A percentile compares a stretch with the other conserved stretches of the same genome.
Evolutionary conservation across 1,284 basidiomycete species (phyloP).

Genomic region (Naganishia albida): DNA sequence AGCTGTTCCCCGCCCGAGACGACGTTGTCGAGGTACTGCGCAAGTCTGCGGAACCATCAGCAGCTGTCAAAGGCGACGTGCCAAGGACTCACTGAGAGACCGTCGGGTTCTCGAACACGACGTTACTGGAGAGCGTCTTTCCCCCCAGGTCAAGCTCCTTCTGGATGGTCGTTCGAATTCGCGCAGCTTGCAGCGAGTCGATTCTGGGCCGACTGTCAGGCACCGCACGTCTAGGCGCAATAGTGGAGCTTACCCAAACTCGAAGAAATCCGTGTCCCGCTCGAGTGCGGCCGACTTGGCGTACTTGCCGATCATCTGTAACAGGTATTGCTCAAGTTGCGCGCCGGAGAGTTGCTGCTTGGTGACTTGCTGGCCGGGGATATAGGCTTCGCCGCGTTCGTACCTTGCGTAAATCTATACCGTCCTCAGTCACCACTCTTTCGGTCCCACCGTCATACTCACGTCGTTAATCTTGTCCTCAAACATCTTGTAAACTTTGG

Average conservation of each 20-base stretch:
- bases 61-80: neutral
- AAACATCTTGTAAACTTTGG: slow-evolving; percentile 57
- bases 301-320: slow-evolving; percentile 9
- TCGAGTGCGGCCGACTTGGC: slow-evolving; percentile 7
- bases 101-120: slow-evolving; percentile 52
- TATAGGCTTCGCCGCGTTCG: slow-evolving; percentile 26
- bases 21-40: slow-evolving; percentile 18
- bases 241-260: slow-evolving; percentile 22
- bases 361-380: slow-evolving; percentile 26
- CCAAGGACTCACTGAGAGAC: slow-evolving; percentile 43
- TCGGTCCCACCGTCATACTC: neutral
- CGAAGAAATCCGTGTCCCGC: slow-evolving; percentile 28
- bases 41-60: neutral
- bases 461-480: slow-evolving; percentile 51
- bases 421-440: neutral
- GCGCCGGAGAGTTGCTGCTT: slow-evolving; percentile 22
- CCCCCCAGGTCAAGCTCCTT: slow-evolving; percentile 56
- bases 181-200: slow-evolving; percentile 62
- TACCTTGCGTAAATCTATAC: slow-evolving; percentile 26
- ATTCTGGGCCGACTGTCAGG: slow-evolving; percentile 56
- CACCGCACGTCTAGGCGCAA: neutral
- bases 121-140: slow-evolving; percentile 54
- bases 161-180: slow-evolving; percentile 60
- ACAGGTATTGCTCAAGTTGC: slow-evolving; percentile 15
- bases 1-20: slow-evolving; percentile 23